Base-by-base conservation (phyloP, 176 grass and related monocot species). In the Poa annua region DNA sequence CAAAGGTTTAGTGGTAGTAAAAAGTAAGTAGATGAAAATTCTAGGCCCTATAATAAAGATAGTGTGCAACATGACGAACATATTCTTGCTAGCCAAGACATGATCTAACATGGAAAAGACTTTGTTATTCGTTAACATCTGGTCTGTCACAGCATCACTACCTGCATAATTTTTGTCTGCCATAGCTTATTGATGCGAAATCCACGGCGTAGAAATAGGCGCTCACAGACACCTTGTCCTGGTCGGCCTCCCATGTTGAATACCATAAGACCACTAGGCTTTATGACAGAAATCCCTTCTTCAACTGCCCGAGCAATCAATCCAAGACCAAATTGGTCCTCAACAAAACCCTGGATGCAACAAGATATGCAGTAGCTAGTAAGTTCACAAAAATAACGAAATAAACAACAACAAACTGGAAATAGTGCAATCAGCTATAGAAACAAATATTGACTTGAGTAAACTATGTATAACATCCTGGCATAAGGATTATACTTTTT, bases 151-250 rank as follows among this genome's bases (percentile, higher is more conserved):
- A 50, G 79, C 26, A 66, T 75, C 22, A 49, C 0, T 93, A 94
- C 96, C 96, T 99, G 96, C 89, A 99, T 94, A 84, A 99, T 90
- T 90, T 99, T 99, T 77, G 93, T 99, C 88, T 99, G 92, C 96
- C 96, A 99, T 33, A 99, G 89, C 83, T 96, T 95, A 80, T 87
- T 99, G 70, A 99, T 96, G 25, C 24, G 81, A 74, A 99, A 92
- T 61, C 96, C 96, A 56, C 91, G 96, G 25, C 93, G 93, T n/a
- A 83, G 83, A 90, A 99, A 99, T 53, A 99, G 75, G 39, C 93
- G 92, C 76, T 86, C 85, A 83, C 93, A 96, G 51, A 99, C 96
- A 76, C 93, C 93, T 91, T 99, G 96, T 35, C 96, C 96, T 86
- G 96, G 96, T 34, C 96, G 87, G 65, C 96, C 96, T 87, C 96